Conservation (phyloP, 208 protist genomes). For the Strigomonas culicis region DNA sequence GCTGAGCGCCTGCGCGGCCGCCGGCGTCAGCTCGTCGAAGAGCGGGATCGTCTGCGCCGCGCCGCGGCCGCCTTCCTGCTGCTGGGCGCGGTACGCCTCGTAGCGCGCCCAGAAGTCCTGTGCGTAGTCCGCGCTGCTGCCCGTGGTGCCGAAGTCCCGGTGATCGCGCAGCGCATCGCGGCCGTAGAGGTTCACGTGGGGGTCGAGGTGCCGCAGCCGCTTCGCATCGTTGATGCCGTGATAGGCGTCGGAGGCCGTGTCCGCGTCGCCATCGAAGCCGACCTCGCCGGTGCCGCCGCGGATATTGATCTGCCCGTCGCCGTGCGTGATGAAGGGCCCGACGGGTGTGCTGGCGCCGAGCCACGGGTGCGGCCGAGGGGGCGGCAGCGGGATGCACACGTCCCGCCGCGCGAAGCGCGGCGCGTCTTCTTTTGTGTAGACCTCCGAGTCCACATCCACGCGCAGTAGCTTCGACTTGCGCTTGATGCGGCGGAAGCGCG, state of each 20-base stretch:
- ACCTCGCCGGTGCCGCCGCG: slow-evolving; percentile 77
- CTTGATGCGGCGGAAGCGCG: slow-evolving; percentile 66
- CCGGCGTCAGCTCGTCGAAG: slow-evolving; percentile 4
- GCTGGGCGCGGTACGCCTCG: too few relatives aligned
- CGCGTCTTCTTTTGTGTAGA: slow-evolving; percentile 33
- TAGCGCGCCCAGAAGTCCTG: too few relatives aligned
- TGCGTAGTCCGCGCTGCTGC: too few relatives aligned
- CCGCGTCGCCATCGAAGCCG: slow-evolving; percentile 59
- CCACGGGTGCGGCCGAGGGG: slow-evolving; percentile 67
- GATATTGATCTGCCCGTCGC: slow-evolving; percentile 70
- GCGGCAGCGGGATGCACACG: slow-evolving; percentile 44
- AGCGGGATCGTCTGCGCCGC: too few relatives aligned
- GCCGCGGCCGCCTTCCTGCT: too few relatives aligned
- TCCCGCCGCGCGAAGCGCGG: slow-evolving; percentile 58
- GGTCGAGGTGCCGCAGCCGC: too few relatives aligned
- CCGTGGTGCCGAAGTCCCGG: too few relatives aligned
- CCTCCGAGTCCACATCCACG: slow-evolving; percentile 24
- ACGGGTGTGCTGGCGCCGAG: slow-evolving; percentile 60
- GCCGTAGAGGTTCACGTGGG: too few relatives aligned
- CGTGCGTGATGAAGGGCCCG: slow-evolving; percentile 73
- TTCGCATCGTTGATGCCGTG: too few relatives aligned
- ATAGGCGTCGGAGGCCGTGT: slow-evolving; percentile 8
- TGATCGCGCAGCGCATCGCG: too few relatives aligned
- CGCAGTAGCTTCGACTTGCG: slow-evolving; percentile 47
- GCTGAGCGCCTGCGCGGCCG: neutral